Conservation (phyloP, 768 basidiomycete genomes). For the Boletus speciosus region DNA sequence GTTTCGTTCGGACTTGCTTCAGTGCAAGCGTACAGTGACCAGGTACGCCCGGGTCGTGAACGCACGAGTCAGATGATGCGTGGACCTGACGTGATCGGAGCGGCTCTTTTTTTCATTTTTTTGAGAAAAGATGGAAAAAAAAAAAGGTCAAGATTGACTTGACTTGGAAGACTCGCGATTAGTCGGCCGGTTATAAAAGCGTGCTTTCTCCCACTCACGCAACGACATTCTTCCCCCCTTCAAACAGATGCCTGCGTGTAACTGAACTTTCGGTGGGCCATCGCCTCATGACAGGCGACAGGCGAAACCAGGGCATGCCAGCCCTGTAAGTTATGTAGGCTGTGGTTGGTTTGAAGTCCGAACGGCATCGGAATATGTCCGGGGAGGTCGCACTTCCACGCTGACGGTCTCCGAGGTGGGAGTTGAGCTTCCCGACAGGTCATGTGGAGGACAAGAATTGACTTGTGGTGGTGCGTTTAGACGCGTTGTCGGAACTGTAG, state of each 20-base stretch:
- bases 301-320: not conserved
- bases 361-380: not conserved
- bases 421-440: too few species aligned
- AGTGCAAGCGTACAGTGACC: not conserved
- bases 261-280: too few species aligned
- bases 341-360: slow-evolving; percentile 3
- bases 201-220: not conserved
- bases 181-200: not conserved
- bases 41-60: not conserved
- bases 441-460: not conserved
- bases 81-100: not conserved
- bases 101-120: not conserved
- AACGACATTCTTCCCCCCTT: not conserved
- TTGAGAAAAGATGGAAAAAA: not conserved
- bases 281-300: not conserved
- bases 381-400: not conserved
- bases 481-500: not conserved
- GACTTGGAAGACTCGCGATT: not conserved
- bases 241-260: too few species aligned
- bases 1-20: not conserved
- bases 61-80: not conserved
- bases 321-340: not conserved
- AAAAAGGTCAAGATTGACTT: not conserved
- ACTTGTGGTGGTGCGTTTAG: not conserved
- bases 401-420: not conserved